These are phyloP conservation scores for Mallotus japonicus DNA, from an alignment of 441 rosid genomes.

Conservation along the genomic window DNA sequence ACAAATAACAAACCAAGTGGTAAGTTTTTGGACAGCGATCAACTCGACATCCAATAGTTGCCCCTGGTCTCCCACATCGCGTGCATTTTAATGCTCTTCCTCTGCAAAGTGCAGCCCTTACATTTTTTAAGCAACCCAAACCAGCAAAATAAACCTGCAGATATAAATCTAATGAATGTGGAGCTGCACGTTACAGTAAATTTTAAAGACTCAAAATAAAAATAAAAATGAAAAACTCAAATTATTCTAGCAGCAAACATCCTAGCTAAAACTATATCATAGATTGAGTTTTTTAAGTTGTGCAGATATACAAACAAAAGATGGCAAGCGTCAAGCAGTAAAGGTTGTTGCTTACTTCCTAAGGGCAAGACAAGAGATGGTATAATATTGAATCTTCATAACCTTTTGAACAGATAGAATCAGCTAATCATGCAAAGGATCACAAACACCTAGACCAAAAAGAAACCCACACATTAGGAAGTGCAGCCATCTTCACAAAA, in stretches of 20 bases:
- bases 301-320: constrained; percentile 2
- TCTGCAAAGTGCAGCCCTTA: constrained; percentile 93
- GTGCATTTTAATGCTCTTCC: constrained; percentile 92
- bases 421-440: constrained; percentile 14
- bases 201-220: constrained; percentile 17
- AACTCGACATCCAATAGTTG: constrained; percentile 98
- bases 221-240: neutral
- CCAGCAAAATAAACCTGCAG: constrained; percentile 98
- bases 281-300: neutral
- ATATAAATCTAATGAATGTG: constrained; percentile 24
- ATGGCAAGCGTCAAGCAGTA: neutral
- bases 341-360: constrained; percentile 31
- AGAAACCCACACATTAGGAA: constrained; percentile 10
- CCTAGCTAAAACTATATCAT: neutral
- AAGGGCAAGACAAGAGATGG: constrained; percentile 17
- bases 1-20: constrained; percentile 73
- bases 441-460: constrained; percentile 11
- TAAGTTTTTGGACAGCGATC: constrained; percentile 98
- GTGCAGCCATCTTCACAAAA: constrained; percentile 4
- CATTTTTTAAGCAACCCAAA: constrained; percentile 88
- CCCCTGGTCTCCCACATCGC: constrained; percentile 98
- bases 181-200: constrained; percentile 15
- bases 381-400: constrained; percentile 12
- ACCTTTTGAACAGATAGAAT: constrained; percentile 26
- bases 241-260: constrained; percentile 7